Conservation (phyloP, 352 stramenopile genomes). For the Pilasporangium apinafurcum region DNA sequence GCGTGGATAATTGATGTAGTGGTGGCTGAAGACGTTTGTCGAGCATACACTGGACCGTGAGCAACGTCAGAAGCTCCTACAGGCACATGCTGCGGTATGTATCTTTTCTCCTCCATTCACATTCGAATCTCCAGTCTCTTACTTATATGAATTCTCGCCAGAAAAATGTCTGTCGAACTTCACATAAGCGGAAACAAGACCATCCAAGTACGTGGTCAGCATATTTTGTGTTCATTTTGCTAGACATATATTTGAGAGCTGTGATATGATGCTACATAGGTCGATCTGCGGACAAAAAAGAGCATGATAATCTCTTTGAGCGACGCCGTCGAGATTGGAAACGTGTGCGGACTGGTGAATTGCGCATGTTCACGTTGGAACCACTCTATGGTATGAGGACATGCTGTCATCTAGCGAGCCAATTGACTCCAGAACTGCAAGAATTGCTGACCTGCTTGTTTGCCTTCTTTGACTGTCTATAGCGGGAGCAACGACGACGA, state of each 20-base stretch:
- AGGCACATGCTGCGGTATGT: conserved; percentile 28
- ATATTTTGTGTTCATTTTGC: not conserved
- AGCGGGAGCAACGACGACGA: conserved; percentile 60
- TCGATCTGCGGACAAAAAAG: conserved; percentile 59
- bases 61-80: conserved; percentile 42
- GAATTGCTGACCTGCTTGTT: not conserved
- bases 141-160: conserved; percentile 3
- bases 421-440: not conserved
- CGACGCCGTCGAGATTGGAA: conserved; percentile 70
- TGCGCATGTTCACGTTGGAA: conserved; percentile 71
- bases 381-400: conserved; percentile 42
- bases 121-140: not conserved
- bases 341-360: conserved; percentile 51
- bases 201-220: conserved; percentile 35
- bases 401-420: not conserved
- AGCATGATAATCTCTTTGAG: conserved; percentile 74
- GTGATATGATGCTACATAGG: conserved; percentile 23
- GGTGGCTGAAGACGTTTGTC: conserved; percentile 67
- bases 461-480: conserved; percentile 8
- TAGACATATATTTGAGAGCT: not conserved
- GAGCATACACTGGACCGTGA: conserved; percentile 66
- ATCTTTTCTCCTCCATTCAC: not conserved
- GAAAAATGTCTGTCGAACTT: conserved; percentile 37
- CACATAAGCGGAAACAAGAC: conserved; percentile 68
- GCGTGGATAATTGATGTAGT: conserved; percentile 20